Conservation (phyloP, 495 filamentous ascomycete species). For the Evernia prunastri region DNA sequence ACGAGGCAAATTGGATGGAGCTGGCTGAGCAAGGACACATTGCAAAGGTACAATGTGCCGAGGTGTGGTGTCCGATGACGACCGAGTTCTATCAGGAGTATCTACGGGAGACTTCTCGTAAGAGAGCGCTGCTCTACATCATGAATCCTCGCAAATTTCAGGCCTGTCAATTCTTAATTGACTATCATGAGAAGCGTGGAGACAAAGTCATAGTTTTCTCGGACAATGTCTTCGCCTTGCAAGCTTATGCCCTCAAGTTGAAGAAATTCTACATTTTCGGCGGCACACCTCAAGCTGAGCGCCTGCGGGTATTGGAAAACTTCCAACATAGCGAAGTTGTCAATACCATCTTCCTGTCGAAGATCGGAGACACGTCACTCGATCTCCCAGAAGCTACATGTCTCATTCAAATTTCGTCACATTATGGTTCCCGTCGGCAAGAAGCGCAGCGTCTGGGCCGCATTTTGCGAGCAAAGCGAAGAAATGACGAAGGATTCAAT, state of each 20-base stretch:
- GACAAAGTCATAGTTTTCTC: slow-evolving; percentile 99
- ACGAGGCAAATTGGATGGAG: slow-evolving; percentile 99
- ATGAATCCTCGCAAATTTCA: slow-evolving; percentile 99
- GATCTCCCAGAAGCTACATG: slow-evolving; percentile 96
- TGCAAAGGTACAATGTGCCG: slow-evolving; percentile 93
- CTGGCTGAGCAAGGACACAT: slow-evolving; percentile 95
- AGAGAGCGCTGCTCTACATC: slow-evolving; percentile 73
- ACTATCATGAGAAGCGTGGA: slow-evolving; percentile 92
- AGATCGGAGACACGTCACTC: slow-evolving; percentile 95
- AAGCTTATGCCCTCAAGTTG: slow-evolving; percentile 76
- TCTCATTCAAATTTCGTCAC: slow-evolving; percentile 95
- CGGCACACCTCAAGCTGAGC: slow-evolving; percentile 78
- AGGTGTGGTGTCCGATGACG: slow-evolving; percentile 99
- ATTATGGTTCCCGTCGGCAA: slow-evolving; percentile 95
- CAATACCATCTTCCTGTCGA: slow-evolving; percentile 95
- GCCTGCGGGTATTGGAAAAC: slow-evolving; percentile 84
- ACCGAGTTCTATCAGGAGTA: slow-evolving; percentile 97
- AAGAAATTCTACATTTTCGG: slow-evolving; percentile 92
- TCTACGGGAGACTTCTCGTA: slow-evolving; percentile 62
- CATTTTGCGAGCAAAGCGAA: slow-evolving; percentile 89
- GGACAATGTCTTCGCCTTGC: slow-evolving; percentile 93
- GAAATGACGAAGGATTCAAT: slow-evolving; percentile 99
- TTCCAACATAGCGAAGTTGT: slow-evolving; percentile 92
- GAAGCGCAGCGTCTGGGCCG: slow-evolving; percentile 93
- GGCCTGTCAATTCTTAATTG: slow-evolving; percentile 91